These are phyloP conservation scores for Saturnispora sanitii DNA, from an alignment of 805 yeast species.

Conservation along the genomic window DNA sequence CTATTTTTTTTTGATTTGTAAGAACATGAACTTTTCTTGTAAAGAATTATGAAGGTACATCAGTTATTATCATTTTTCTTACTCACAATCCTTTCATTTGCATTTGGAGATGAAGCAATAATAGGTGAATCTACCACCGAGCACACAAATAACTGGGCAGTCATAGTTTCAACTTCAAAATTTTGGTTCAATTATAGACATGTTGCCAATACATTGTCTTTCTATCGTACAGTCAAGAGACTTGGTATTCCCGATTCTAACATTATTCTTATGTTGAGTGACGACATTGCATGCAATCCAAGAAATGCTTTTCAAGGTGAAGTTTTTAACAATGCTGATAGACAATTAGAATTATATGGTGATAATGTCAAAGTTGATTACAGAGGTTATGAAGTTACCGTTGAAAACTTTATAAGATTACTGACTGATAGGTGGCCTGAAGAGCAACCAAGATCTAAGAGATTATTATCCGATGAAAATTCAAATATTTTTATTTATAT, in stretches of 20 bases:
- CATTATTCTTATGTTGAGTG: conserved; percentile 90
- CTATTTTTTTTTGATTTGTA: background rate
- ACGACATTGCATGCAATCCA: conserved; percentile 95
- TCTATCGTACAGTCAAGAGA: conserved; percentile 92
- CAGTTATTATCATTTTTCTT: background rate
- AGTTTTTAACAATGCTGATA: conserved; percentile 87
- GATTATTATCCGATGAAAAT: conserved; percentile 85
- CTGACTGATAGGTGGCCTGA: conserved; percentile 94
- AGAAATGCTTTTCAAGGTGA: conserved; percentile 94
- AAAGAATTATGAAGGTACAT: background rate
- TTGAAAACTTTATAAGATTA: conserved; percentile 86
- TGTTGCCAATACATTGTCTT: conserved; percentile 90
- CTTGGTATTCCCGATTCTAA: conserved; percentile 97
- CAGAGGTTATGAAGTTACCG: conserved; percentile 96
- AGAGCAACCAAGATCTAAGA: conserved; percentile 85
- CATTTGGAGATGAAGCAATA: background rate
- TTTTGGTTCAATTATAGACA: conserved; percentile 99
- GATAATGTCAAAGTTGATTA: conserved; percentile 93
- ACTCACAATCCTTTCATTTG: background rate
- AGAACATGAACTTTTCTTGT: background rate
- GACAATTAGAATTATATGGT: conserved; percentile 87
- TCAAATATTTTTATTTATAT: conserved; percentile 88
- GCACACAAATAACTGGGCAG: conserved; percentile 73
- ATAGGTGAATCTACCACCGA: conserved; percentile 5
- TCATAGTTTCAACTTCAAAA: conserved; percentile 86